Conservation (phyloP, 108 stramenopile genomes). For the Nitzschia inconspicua region DNA sequence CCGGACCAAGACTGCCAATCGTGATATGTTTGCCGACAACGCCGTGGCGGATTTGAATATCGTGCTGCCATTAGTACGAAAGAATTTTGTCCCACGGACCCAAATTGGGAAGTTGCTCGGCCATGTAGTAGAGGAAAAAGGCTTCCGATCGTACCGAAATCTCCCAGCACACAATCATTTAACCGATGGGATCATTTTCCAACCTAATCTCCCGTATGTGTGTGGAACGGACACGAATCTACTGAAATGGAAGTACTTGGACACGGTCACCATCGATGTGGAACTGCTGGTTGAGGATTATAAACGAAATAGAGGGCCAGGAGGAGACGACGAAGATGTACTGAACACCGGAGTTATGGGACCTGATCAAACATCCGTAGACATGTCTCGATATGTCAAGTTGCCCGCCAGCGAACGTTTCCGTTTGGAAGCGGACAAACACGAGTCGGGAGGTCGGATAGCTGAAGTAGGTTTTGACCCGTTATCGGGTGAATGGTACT, state of each 20-base stretch:
- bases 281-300: constrained; percentile 57
- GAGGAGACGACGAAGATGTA: constrained; percentile 36
- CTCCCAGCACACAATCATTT: constrained; percentile 83
- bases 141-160: constrained; percentile 67
- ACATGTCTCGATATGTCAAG: constrained; percentile 77
- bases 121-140: constrained; percentile 75
- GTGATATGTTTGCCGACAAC: constrained; percentile 65
- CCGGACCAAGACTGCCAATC: constrained; percentile 48
- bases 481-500: constrained; percentile 90
- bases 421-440: constrained; percentile 80
- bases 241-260: constrained; percentile 96
- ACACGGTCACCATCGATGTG: constrained; percentile 95
- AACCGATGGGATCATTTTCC: constrained; percentile 92
- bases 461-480: constrained; percentile 89
- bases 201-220: constrained; percentile 89
- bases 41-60: constrained; percentile 51
- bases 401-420: constrained; percentile 72
- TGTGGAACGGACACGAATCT: constrained; percentile 87
- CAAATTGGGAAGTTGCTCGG: constrained; percentile 63
- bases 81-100: constrained; percentile 83
- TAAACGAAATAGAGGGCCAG: constrained; percentile 13
- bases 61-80: constrained; percentile 77
- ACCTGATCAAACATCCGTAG: constrained; percentile 69
- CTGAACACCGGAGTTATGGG: constrained; percentile 71
- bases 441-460: constrained; percentile 59